phyloP scores from a whole-genome alignment of 2,329 filamentous ascomycete genomes.

The Pestalotiopsis sp. region DNA sequence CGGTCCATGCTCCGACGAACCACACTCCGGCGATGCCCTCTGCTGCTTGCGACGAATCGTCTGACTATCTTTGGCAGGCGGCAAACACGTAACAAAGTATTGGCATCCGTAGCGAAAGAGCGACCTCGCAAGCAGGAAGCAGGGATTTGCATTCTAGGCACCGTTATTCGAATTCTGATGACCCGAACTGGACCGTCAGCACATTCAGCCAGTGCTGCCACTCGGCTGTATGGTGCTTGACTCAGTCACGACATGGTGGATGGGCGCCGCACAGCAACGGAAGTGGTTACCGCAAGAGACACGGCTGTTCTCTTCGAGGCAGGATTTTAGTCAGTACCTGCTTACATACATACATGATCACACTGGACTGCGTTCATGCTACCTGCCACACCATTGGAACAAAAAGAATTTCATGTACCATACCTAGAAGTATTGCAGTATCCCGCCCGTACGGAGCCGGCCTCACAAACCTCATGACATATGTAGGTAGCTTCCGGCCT shows the following conservation, averaged over 20 bases:
- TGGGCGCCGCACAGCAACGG: slow-evolving; percentile 8
- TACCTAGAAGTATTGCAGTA: not conserved
- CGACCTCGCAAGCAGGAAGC: not conserved
- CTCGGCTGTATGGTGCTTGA: not conserved
- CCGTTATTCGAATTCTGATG: not conserved
- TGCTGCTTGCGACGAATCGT: not conserved
- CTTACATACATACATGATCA: not conserved
- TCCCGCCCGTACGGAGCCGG: not conserved
- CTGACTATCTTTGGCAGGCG: not conserved
- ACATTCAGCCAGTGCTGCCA: not conserved
- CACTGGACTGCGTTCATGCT: not conserved
- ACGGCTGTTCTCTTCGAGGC: not conserved
- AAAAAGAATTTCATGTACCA: not conserved
- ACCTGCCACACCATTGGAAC: not conserved
- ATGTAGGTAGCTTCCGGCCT: not conserved
- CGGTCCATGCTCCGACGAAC: not conserved
- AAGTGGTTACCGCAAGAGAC: not conserved
- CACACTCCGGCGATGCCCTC: not conserved
- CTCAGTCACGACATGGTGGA: not conserved
- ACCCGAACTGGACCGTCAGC: not conserved
- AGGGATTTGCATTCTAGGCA: not conserved
- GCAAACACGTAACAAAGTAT: not conserved
- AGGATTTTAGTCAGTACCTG: not conserved
- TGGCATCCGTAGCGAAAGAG: not conserved
- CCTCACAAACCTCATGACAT: not conserved